These are phyloP conservation scores for Candida insectorum DNA, from an alignment of 805 yeast species.

Conservation along the genomic window DNA sequence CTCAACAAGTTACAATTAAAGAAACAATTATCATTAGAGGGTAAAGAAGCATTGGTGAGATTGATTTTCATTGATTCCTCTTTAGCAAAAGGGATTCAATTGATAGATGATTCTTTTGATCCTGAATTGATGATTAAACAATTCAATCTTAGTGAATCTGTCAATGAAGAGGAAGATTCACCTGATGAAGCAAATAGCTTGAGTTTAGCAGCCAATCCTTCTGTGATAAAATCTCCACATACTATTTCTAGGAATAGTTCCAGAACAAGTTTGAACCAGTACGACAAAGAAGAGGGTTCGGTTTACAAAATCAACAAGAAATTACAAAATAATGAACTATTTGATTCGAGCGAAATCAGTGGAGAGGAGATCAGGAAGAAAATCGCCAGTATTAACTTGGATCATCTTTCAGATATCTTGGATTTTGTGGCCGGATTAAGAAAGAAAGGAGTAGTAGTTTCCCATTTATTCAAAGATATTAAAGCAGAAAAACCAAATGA, in stretches of 20 bases:
- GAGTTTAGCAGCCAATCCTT: neutral
- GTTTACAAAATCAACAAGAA: constrained; percentile 32
- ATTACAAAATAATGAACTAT: constrained; percentile 9
- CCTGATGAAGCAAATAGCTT: neutral
- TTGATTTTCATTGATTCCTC: constrained; percentile 69
- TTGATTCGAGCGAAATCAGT: constrained; percentile 14
- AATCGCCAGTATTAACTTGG: constrained; percentile 26
- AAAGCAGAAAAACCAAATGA: constrained; percentile 6
- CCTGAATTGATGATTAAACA: constrained; percentile 14
- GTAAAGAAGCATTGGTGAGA: constrained; percentile 71
- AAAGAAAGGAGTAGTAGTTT: constrained; percentile 29
- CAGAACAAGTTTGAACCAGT: constrained; percentile 27
- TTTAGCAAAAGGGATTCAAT: constrained; percentile 52
- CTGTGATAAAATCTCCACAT: constrained; percentile 5
- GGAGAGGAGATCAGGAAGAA: constrained; percentile 40
- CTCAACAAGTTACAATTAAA: constrained; percentile 56
- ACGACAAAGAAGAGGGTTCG: constrained; percentile 42
- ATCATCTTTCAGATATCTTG: constrained; percentile 33
- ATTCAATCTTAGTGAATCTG: neutral
- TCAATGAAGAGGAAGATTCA: neutral
- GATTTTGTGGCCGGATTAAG: constrained; percentile 28
- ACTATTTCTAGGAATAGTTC: constrained; percentile 23
- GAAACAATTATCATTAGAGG: constrained; percentile 57
- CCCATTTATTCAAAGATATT: constrained; percentile 16
- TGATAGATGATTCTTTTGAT: constrained; percentile 34